These are phyloP conservation scores for Macadamia integrifolia DNA, from an alignment of 164 flowering plant species.

Conservation along the genomic window DNA sequence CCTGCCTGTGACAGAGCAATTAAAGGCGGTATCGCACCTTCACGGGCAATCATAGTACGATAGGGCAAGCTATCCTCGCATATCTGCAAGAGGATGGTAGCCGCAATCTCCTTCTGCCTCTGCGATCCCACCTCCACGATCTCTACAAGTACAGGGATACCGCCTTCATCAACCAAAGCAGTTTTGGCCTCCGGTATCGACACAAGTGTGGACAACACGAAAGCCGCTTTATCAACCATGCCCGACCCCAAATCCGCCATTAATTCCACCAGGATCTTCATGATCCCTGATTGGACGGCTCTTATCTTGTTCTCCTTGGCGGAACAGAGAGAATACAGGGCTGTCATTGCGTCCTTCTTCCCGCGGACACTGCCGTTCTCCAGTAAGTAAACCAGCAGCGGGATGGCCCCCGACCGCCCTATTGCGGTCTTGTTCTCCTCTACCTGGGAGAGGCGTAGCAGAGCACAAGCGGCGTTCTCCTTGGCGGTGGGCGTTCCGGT, in stretches of 20 bases:
- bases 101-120: constrained; percentile 79
- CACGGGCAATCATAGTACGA: constrained; percentile 79
- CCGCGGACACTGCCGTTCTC: constrained; percentile 60
- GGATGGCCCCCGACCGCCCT: constrained; percentile 88
- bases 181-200: constrained; percentile 45
- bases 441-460: constrained; percentile 61
- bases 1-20: constrained; percentile 78
- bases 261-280: constrained; percentile 70
- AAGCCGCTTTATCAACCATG: constrained; percentile 90
- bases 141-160: constrained; percentile 88
- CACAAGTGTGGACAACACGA: constrained; percentile 47
- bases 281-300: constrained; percentile 63
- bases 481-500: constrained; percentile 61
- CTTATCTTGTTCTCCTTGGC: constrained; percentile 63
- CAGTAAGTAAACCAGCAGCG: constrained; percentile 55
- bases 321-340: constrained; percentile 66
- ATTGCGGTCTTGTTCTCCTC: constrained; percentile 60
- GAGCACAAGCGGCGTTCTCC: constrained; percentile 91
- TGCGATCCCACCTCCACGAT: constrained; percentile 73
- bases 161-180: constrained; percentile 75
- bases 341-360: constrained; percentile 83
- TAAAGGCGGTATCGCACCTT: constrained; percentile 87
- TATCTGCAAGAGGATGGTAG: constrained; percentile 47
- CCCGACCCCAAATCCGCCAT: constrained; percentile 81
- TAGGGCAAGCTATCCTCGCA: constrained; percentile 54